Base-by-base conservation (phyloP, 176 grass and related monocot species). In the Lolium rigidum region DNA sequence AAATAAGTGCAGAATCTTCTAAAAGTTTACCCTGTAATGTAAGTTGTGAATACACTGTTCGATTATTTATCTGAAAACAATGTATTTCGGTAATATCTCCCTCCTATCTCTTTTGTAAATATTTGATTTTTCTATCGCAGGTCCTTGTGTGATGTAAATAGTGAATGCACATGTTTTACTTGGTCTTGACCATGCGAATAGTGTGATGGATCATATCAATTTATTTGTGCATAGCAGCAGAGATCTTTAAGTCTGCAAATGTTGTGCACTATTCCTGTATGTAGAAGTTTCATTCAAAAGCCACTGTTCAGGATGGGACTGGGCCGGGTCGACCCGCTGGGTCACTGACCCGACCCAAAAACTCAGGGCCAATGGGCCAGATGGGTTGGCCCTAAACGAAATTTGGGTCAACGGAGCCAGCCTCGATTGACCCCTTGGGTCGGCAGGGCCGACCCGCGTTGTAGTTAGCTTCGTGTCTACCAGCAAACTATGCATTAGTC, bases 71-170 rank as follows among this genome's bases (percentile, higher is more conserved):
- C 38, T 77, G 55, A 39, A 2, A 0, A n/a, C n/a, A n/a, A n/a
- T n/a, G n/a, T 20, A 66, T 38, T 18, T 62, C 67, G 17, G 24
- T 17, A 54, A n/a, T 84, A 59, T 64, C 35, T 46, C 16, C 28
- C 3, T 7, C 9, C 3, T 3, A 37, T 75, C 11, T 50, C 4
- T 63, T 24, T 84, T 50, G 58, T 78, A 21, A 51, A 63, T 9
- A 56, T 79, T 46, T 22, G 60, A 88, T 70, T 79, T 54, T 72
- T 3, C 71, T 84, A 44, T 63, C 83, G 14, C 75, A 84, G 81
- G 76, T 73, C 78, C 37, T 60, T 63, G 2, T 8, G 5, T 46
- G 47, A 20, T 66, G 49, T 57, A 52, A 70, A 67, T 59, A 69
- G 43, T 31, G 55, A 54, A 54, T 44, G 22, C 69, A 48, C 2